phyloP scores from a whole-genome alignment of 805 yeast genomes.

The Soucietia sequanensis region DNA sequence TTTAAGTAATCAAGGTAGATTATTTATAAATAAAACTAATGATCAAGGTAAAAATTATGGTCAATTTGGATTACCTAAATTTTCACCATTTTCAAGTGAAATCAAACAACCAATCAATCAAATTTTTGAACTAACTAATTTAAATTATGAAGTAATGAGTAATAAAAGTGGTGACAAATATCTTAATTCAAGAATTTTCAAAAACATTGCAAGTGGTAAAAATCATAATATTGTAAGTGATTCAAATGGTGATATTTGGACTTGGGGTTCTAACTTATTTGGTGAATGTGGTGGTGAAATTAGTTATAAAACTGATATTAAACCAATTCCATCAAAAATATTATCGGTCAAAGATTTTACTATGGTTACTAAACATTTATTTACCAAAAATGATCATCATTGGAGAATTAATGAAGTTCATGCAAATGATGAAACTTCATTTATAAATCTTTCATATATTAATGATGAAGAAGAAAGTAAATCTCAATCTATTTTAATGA shows the following conservation, averaged over 20 bases:
- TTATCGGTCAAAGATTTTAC: conserved; percentile 13
- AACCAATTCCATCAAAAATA: conserved; percentile 64
- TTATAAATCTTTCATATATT: conserved; percentile 23
- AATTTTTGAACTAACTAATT: conserved; percentile 50
- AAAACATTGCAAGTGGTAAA: conserved; percentile 68
- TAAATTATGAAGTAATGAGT: conserved; percentile 47
- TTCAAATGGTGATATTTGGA: conserved; percentile 63
- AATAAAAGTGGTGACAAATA: conserved; percentile 17
- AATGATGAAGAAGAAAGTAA: conserved; percentile 16
- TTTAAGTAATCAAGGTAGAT: conserved; percentile 56
- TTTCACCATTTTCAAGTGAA: conserved; percentile 58
- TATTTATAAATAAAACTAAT: conserved; percentile 65
- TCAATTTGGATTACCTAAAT: conserved; percentile 79
- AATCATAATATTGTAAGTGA: conserved; percentile 74
- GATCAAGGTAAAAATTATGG: conserved; percentile 51
- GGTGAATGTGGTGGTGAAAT: conserved; percentile 85
- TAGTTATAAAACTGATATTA: conserved; percentile 60
- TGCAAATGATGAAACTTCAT: conserved; percentile 68
- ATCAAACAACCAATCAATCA: conserved; percentile 12
- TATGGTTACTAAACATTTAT: conserved; percentile 23
- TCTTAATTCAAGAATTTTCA: conserved; percentile 45
- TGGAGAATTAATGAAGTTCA: conserved; percentile 52
- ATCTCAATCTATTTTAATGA: conserved; percentile 34
- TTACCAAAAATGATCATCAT: conserved; percentile 23
- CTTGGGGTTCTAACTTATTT: conserved; percentile 79